Conservation (phyloP, 176 grass and related monocot species). For the Neostapfia colusana region DNA sequence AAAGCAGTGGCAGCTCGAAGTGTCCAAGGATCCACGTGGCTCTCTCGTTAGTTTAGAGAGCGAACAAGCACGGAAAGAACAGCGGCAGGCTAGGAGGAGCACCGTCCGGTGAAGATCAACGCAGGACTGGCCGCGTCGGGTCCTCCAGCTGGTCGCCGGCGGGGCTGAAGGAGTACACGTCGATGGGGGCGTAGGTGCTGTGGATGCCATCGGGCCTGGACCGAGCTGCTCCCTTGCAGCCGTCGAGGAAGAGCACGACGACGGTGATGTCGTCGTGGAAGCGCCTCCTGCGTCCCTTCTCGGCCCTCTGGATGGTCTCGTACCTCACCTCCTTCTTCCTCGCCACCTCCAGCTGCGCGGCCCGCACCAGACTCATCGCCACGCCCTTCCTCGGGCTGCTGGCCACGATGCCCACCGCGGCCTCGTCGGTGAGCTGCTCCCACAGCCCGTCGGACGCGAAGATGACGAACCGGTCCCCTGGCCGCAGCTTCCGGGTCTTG, state of each 20-base stretch:
- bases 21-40: too few relatives aligned
- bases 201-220: constrained; percentile 23
- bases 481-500: constrained; percentile 20
- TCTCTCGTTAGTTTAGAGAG: neutral
- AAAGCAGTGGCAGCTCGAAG: too few relatives aligned
- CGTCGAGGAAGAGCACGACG: constrained; percentile 62
- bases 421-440: constrained; percentile 67
- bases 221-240: neutral
- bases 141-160: constrained; percentile 36
- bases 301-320: constrained; percentile 53
- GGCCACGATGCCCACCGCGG: constrained; percentile 48
- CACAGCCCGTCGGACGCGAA: constrained; percentile 70
- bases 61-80: neutral
- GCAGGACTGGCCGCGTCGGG: constrained; percentile 38
- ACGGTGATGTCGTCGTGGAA: constrained; percentile 74
- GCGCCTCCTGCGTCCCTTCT: constrained; percentile 52
- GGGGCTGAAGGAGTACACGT: constrained; percentile 52
- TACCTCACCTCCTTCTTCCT: constrained; percentile 64
- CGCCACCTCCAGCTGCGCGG: constrained; percentile 61
- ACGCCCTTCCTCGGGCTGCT: constrained; percentile 52
- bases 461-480: constrained; percentile 51
- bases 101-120: neutral
- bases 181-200: constrained; percentile 51
- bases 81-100: neutral
- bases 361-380: constrained; percentile 54